Percentiles rank a stretch among this genome's conserved stretches.
Evolutionary conservation across 371 early-diverging fungal genomes (phyloP).

Genomic region (Lichtheimia hyalospora): DNA sequence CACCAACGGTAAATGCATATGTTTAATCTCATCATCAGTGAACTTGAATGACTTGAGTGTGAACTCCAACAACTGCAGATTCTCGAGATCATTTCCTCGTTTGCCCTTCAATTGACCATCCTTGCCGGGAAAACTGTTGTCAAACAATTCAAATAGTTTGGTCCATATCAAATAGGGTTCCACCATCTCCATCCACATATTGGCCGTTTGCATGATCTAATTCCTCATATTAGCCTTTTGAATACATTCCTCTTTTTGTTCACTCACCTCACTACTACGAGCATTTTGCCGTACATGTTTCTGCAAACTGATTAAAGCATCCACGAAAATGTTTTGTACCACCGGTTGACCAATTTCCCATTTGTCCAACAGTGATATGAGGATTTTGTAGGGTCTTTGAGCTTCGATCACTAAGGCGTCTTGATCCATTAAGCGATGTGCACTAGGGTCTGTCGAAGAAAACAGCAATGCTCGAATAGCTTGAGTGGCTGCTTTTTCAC

Average conservation of each 20-base stretch:
- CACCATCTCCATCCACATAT: constrained; percentile 87
- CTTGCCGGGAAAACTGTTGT: constrained; percentile 45
- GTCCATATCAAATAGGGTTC: constrained; percentile 84
- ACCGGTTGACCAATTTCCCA: constrained; percentile 81
- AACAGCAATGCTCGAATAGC: constrained; percentile 60
- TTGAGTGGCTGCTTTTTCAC: constrained; percentile 41
- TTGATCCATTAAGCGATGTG: neutral
- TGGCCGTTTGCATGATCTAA: constrained; percentile 75
- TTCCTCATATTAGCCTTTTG: neutral
- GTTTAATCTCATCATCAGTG: constrained; percentile 79
- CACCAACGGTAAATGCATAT: constrained; percentile 78
- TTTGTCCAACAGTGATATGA: constrained; percentile 87
- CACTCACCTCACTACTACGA: constrained; percentile 44
- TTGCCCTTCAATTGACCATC: neutral
- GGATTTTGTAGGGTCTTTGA: constrained; percentile 75
- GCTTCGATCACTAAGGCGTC: constrained; percentile 47
- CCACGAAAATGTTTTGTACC: constrained; percentile 70
- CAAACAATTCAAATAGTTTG: constrained; percentile 61
- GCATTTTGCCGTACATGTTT: constrained; percentile 38
- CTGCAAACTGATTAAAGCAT: constrained; percentile 68
- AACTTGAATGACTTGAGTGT: constrained; percentile 68
- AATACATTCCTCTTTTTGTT: neutral
- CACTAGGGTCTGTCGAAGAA: constrained; percentile 15
- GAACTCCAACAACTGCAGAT: constrained; percentile 63
- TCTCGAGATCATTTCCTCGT: constrained; percentile 31